Evolutionary conservation across 495 filamentous ascomycete species (phyloP), one percentile per base, ranked within the genome.

Genomic region (Xylaria sp.): DNA sequence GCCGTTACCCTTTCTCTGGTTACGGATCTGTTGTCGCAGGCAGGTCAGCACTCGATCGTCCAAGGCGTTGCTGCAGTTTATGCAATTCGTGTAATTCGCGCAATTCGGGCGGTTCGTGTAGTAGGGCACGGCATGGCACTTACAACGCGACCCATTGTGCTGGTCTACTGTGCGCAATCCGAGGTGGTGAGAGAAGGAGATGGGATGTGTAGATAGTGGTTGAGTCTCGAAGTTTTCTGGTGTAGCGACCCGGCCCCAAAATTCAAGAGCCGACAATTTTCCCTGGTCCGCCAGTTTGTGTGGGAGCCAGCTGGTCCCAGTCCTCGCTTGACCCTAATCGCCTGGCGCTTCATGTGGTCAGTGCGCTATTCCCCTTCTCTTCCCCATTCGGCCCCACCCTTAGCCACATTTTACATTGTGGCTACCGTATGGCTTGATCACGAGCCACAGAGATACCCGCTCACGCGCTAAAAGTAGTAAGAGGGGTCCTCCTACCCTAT

Each of bases 1-100:
- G 85, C 96, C 96, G 87, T 93, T 91, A 85, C 96, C 94, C 89
- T 98, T 98, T 88, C 94, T 92, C 92, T 97, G 93, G 87, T 97
- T 97, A 85, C 93, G 92, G 85, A 98, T 98, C 82, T 85, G 72
- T 63, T 79, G 48, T 69, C 68, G 53, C 58, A n/a, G 76, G 73
- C 75, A 79, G 71, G 76, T 74, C 75, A 79, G 71, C 64, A 69
- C 73, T 48, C 44, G 14, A 41, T 41, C 62, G 33, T 48, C 35
- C 21, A 50, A 14, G 24, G 14, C 43, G 31, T n/a, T n/a, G n/a
- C n/a, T n/a, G n/a, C n/a, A n/a, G n/a, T n/a, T n/a, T n/a, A n/a
- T n/a, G n/a, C n/a, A n/a, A n/a, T n/a, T n/a, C n/a, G 17, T 58
- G 12, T 21, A 1, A 1, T 29, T 14, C 21, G n/a, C 43, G 59